Percentiles rank a stretch among this genome's conserved stretches.
Conservation (phyloP, 2,329 filamentous ascomycete species). For the Colletotrichum lini region DNA sequence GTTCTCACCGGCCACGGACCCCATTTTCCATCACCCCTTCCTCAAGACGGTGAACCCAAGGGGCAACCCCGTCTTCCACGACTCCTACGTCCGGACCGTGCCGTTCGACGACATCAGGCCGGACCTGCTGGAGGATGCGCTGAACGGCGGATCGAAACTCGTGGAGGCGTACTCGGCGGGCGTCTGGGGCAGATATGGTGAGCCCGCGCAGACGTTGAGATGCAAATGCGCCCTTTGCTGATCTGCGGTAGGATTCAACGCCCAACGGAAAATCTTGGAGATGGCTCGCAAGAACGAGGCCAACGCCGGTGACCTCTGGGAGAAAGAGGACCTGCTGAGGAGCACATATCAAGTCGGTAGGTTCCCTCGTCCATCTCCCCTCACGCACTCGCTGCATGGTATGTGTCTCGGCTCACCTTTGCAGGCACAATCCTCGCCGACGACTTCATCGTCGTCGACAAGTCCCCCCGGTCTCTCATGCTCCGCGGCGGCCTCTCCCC, state of each 20-base stretch:
- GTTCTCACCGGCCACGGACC: slow-evolving; percentile 20
- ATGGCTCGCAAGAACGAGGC: slow-evolving; percentile 22
- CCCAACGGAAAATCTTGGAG: slow-evolving; percentile 31
- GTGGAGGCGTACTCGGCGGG: slow-evolving; percentile 36
- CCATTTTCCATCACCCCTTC: slow-evolving; percentile 27
- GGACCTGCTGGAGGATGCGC: slow-evolving; percentile 35
- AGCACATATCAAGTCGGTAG: slow-evolving; percentile 22
- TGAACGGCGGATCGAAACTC: slow-evolving; percentile 26
- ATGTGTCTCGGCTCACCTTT: neutral
- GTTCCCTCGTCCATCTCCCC: neutral
- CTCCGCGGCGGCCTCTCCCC: slow-evolving; percentile 35
- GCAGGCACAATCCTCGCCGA: slow-evolving; percentile 36
- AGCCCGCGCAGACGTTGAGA: neutral
- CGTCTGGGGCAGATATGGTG: slow-evolving; percentile 41
- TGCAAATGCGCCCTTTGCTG: too few species aligned
- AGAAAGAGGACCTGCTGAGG: slow-evolving; percentile 14
- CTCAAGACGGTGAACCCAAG: slow-evolving; percentile 23
- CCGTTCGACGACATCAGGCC: slow-evolving; percentile 23
- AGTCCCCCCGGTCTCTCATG: slow-evolving; percentile 17
- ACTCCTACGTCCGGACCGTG: slow-evolving; percentile 28
- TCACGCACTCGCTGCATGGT: neutral
- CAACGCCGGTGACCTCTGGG: slow-evolving; percentile 28
- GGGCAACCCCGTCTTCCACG: slow-evolving; percentile 23
- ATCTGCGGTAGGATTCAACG: neutral
- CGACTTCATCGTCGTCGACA: slow-evolving; percentile 41